Evolutionary conservation across 495 filamentous ascomycete genomes (phyloP), one percentile per base, ranked within the genome.

Genomic region (Lasiosphaeria ovina): DNA sequence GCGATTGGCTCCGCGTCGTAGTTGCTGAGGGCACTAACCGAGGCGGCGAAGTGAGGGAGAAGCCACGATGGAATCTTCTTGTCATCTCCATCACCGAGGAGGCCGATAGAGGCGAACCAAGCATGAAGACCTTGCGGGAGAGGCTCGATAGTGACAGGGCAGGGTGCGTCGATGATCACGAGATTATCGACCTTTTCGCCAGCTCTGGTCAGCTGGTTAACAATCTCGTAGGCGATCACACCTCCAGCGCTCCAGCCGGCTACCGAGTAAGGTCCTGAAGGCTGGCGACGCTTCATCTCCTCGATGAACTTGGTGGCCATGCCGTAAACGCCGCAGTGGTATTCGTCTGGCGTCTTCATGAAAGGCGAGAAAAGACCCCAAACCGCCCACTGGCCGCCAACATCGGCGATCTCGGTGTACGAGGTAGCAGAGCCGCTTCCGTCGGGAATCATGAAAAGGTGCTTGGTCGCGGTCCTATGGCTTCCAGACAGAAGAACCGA

Each of bases 201-300:
- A 16, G 81, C 79, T 51, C 84, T 80, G 63, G 87, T 79, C 8
- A 96, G 78, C 62, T 91, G 87, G 56, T 84, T 85, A 35, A 85
- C 85, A 31, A 90, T 88, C 68, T 95, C 91, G 69, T 90, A 97
- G 32, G 92, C 92, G 63, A 93, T 87, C 38, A 94, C 90, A 47
- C 92, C 92, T 54, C 92, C 92, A 8, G 91, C 92, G 24, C 87
- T 91, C 92, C 92, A 97, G 14, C 89, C 89, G 9, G 82, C 81
- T 6, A 93, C 65, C 36, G 80, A 70, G 66, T 92, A 93, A 0
- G 89, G 89, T 6, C 89, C 89, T 1, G 73, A 35, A 1, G 86
- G 83, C 64, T 88, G 87, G 35, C 82, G 81, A 2, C 80, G 79
- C 60, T 81, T 80, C 57, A 92, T 86, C 65, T 88, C 87, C 3